phyloP scores from a whole-genome alignment of 2,329 filamentous ascomycete species.

The Fusarium chuoi region DNA sequence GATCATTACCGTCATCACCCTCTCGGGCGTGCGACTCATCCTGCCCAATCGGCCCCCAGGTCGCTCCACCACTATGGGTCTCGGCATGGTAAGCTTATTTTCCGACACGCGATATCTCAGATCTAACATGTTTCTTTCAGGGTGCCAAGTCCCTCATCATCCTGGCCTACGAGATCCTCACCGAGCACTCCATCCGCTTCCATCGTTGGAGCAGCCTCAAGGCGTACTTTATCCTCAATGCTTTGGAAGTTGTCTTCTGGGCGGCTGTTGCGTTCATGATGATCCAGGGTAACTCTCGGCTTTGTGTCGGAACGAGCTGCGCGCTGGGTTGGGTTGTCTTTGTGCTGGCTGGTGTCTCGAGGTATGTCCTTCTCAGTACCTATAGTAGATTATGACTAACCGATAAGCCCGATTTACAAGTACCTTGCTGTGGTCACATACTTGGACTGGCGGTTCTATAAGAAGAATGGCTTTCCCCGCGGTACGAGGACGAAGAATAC shows the following conservation, averaged over 20 bases:
- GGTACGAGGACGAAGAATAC: neutral
- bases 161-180: neutral
- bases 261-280: neutral
- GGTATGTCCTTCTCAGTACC: neutral
- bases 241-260: slow-evolving; percentile 2
- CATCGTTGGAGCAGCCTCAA: slow-evolving; percentile 4
- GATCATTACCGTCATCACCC: slow-evolving; percentile 11
- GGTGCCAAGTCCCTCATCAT: slow-evolving; percentile 2
- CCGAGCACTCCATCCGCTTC: neutral
- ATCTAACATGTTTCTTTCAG: neutral
- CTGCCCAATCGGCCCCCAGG: slow-evolving; percentile 21
- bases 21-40: slow-evolving; percentile 26
- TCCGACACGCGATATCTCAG: neutral
- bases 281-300: neutral
- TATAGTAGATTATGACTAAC: neutral
- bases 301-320: neutral
- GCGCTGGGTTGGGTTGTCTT: neutral
- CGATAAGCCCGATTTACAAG: neutral
- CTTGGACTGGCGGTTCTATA: slow-evolving; percentile 10
- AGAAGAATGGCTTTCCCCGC: slow-evolving; percentile 1
- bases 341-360: neutral
- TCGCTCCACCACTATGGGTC: slow-evolving; percentile 30
- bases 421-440: slow-evolving; percentile 1
- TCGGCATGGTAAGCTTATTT: slow-evolving; percentile 33
- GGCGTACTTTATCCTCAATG: slow-evolving; percentile 1